Evolutionary conservation across 2,329 filamentous ascomycete genomes (phyloP).

Genomic region (Nemania sp.): DNA sequence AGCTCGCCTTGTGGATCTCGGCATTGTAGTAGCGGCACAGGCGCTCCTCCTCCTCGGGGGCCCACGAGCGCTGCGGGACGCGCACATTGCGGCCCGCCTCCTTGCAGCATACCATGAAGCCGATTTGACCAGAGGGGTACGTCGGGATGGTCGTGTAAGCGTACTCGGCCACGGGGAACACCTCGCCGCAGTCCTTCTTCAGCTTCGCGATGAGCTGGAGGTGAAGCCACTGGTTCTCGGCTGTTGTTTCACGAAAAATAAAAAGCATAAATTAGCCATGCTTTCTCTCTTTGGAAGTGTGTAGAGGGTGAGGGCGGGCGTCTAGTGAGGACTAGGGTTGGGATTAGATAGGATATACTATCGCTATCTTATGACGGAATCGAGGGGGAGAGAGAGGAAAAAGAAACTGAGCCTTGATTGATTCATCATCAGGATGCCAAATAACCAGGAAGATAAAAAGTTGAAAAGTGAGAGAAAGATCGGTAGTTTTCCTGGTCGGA

Average conservation of each 20-base stretch:
- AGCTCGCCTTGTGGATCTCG: constrained; percentile 93
- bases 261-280: constrained; percentile 7
- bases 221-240: constrained; percentile 99
- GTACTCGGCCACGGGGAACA: constrained; percentile 98
- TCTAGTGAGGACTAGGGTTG: background rate
- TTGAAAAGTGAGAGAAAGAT: background rate
- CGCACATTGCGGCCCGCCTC: constrained; percentile 82
- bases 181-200: constrained; percentile 94
- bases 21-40: constrained; percentile 97
- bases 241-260: constrained; percentile 52
- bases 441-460: too few relatives aligned
- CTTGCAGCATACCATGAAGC: constrained; percentile 99
- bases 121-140: constrained; percentile 98
- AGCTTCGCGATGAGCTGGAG: constrained; percentile 90
- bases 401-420: background rate
- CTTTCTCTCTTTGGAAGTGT: background rate
- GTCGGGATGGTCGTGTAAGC: constrained; percentile 99
- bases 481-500: constrained; percentile 8
- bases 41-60: constrained; percentile 85
- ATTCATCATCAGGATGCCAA: too few relatives aligned
- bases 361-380: background rate
- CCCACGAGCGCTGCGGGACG: constrained; percentile 81
- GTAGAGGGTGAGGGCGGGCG: background rate
- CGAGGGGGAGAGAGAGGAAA: background rate
- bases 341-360: too few relatives aligned